Evolutionary conservation across 225 moss, liverwort and hornwort genomes (phyloP), one percentile per base, ranked within the genome.

Genomic region (Sphagnum contortum): DNA sequence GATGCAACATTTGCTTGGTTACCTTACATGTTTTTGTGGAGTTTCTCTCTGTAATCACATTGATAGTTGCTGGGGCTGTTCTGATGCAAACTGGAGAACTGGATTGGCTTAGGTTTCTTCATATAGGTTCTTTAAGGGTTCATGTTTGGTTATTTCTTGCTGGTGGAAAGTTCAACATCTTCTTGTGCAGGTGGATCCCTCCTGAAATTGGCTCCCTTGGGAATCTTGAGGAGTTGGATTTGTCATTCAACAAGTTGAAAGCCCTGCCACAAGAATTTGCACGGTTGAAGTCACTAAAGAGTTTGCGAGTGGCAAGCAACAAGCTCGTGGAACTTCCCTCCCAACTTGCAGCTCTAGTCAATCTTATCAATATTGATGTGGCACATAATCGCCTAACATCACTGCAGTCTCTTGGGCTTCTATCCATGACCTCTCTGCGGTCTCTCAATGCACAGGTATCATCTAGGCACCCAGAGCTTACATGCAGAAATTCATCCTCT

Each of bases 211-310:
- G 91, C 61, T 74, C 78, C 60, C 74, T 94, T 54, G 82, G 79
- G 66, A 85, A 85, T 66, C 60, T 94, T 49, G 91, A 94, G 73
- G 91, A 94, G 66, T 74, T 94, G 46, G 91, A 94, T 77, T 72
- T 94, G n/a, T 94, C 94, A 6, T 94, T 94, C 69, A 94, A 94
- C 77, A 94, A 94, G 78, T 66, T 94, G 67, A 94, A 91, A 77
- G 76, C 78, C 50, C 64, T 94, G 66, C 94, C 94, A 4, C 91
- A 94, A 72, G 91, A 94, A 69, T 71, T 94, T 65, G 72, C 79
- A 11, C 87, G 85, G 51, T 84, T 94, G 49, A 83, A 65, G 47
- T 75, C 91, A 57, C 75, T 94, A 70, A 91, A 78, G 81, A 87
- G 57, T 68, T 73, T 94, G 54, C 85, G 81, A 86, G 94, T 94